Evolutionary conservation across 2,329 filamentous ascomycete species (phyloP).

Genomic region (Trichoderma hamatum): DNA sequence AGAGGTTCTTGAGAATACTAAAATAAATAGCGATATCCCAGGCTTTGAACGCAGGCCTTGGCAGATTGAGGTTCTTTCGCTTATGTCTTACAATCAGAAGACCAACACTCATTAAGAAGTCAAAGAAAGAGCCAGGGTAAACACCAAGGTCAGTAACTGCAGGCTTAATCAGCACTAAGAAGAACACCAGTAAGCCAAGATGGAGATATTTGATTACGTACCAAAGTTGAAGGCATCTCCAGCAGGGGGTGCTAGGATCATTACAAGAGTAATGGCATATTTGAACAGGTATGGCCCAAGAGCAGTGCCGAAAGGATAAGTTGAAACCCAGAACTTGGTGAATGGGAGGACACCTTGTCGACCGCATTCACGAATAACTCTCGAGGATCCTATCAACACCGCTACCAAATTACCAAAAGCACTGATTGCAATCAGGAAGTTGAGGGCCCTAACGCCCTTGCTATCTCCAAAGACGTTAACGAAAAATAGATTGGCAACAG

Average conservation of each 20-base stretch:
- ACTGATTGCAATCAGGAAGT: constrained; percentile 59
- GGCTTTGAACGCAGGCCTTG: constrained; percentile 55
- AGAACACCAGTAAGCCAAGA: not conserved
- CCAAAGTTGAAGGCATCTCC: constrained; percentile 67
- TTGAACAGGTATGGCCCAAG: constrained; percentile 61
- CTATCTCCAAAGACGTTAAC: constrained; percentile 57
- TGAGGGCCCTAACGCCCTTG: constrained; percentile 55
- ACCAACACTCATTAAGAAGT: constrained; percentile 58
- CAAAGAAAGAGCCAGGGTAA: constrained; percentile 63
- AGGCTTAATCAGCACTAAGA: constrained; percentile 33
- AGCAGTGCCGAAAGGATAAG: constrained; percentile 65
- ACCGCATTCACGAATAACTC: constrained; percentile 63
- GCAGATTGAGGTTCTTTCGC: constrained; percentile 54
- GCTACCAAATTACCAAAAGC: constrained; percentile 63
- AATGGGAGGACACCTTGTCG: constrained; percentile 64
- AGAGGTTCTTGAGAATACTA: constrained; percentile 61
- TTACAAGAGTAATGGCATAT: constrained; percentile 59
- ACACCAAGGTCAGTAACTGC: constrained; percentile 61
- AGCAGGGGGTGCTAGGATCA: constrained; percentile 63
- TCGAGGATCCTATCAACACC: constrained; percentile 57
- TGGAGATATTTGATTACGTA: constrained; percentile 33
- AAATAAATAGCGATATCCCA: constrained; percentile 64
- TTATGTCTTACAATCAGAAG: constrained; percentile 60
- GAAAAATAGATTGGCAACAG: constrained; percentile 63
- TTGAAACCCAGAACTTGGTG: constrained; percentile 64